Conservation (phyloP, 148 eudicot species). For the Vaccinium myrtillus region DNA sequence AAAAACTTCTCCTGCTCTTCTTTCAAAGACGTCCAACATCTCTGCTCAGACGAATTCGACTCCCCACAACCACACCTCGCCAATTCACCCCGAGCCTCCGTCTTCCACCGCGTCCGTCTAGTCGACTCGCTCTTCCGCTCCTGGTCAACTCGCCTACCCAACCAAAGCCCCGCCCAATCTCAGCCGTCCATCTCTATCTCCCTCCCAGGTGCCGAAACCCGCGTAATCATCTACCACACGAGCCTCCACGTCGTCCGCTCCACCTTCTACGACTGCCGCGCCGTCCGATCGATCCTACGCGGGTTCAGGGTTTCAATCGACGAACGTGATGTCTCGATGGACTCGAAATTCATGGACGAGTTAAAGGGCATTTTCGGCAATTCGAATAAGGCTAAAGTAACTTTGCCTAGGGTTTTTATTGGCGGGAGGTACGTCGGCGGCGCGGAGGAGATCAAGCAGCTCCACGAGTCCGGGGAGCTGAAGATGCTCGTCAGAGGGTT, state of each 20-base stretch:
- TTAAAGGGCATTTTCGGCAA: slow-evolving; percentile 39
- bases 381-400: slow-evolving; percentile 14
- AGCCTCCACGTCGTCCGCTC: slow-evolving; percentile 63
- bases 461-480: slow-evolving; percentile 75
- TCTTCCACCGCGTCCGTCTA: slow-evolving; percentile 68
- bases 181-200: slow-evolving; percentile 15
- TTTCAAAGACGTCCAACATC: slow-evolving; percentile 69
- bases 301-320: slow-evolving; percentile 57
- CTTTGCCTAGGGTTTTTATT: slow-evolving; percentile 65
- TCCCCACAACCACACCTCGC: neutral
- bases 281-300: slow-evolving; percentile 51
- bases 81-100: slow-evolving; percentile 25
- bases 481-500: slow-evolving; percentile 49
- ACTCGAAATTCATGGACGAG: slow-evolving; percentile 48
- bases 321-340: slow-evolving; percentile 80
- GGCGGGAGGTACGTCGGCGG: slow-evolving; percentile 76
- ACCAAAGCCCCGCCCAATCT: slow-evolving; percentile 37
- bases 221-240: slow-evolving; percentile 64
- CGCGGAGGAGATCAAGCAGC: slow-evolving; percentile 58
- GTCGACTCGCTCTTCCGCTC: slow-evolving; percentile 50
- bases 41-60: slow-evolving; percentile 36
- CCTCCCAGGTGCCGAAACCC: slow-evolving; percentile 32
- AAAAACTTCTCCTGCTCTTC: slow-evolving; percentile 50
- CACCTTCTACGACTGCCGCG: slow-evolving; percentile 66
- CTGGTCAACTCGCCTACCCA: slow-evolving; percentile 20